Percentiles rank a stretch among this genome's conserved stretches.
Conservation (phyloP, 2,329 filamentous ascomycete species). For the Fusarium newnesense region DNA sequence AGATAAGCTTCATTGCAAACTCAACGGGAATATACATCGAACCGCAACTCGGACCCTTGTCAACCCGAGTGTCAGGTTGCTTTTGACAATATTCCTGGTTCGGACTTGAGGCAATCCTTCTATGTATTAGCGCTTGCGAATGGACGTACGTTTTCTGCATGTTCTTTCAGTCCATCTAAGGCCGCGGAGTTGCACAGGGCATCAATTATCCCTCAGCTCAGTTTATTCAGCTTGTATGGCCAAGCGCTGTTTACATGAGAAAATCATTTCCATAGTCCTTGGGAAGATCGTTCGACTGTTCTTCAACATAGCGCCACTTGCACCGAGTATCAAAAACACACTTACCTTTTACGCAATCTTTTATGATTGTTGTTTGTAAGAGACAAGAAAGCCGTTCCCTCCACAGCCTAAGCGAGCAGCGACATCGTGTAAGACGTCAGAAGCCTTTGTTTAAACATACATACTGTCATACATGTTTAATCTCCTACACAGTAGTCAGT, state of each 20-base stretch:
- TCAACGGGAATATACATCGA: background rate
- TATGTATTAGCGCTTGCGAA: background rate
- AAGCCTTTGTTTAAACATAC: background rate
- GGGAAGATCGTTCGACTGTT: constrained; percentile 31
- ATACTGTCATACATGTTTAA: background rate
- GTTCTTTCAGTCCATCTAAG: constrained; percentile 7
- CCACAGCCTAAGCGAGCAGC: constrained; percentile 5
- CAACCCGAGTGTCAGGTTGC: background rate
- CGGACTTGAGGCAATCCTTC: constrained; percentile 20
- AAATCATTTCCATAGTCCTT: constrained; percentile 6
- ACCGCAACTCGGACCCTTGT: constrained; percentile 11
- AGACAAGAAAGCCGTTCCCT: constrained; percentile 6
- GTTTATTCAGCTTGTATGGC: constrained; percentile 9
- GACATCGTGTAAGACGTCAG: background rate
- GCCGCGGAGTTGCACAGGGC: background rate
- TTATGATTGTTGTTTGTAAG: background rate
- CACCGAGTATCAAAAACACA: background rate
- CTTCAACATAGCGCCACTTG: background rate
- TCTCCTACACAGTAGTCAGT: background rate
- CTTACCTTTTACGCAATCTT: background rate
- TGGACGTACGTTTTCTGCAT: constrained; percentile 23
- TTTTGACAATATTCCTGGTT: constrained; percentile 10
- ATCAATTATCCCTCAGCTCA: constrained; percentile 19
- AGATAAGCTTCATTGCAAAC: background rate
- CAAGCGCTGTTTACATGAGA: background rate